A percentile compares a stretch with the other conserved stretches of the same genome.
Evolutionary conservation across 1,284 basidiomycete species (phyloP).

Genomic region (Fomitopsis schrenkii): DNA sequence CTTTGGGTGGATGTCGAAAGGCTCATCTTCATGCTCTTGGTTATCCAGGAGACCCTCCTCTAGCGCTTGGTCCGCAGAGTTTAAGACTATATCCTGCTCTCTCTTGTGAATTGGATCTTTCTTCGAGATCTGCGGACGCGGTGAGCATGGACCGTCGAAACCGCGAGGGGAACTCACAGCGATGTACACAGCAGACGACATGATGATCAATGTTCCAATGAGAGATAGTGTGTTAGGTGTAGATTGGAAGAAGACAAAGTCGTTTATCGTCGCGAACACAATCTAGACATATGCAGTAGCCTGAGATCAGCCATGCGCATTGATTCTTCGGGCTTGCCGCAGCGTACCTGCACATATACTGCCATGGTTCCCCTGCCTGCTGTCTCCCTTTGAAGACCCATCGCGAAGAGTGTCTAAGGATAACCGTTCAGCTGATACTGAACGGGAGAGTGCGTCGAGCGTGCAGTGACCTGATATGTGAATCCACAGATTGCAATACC

Average conservation of each 20-base stretch:
- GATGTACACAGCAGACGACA: conserved; percentile 43
- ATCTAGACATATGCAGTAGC: conserved; percentile 33
- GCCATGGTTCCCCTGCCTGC: conserved; percentile 59
- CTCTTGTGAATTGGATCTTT: too few relatives aligned
- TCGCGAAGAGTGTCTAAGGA: conserved; percentile 46
- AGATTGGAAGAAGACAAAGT: conserved; percentile 56
- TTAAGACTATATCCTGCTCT: too few relatives aligned
- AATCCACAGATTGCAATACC: conserved; percentile 59
- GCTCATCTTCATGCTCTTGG: background rate
- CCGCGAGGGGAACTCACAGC: too few relatives aligned
- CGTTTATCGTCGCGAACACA: conserved; percentile 55
- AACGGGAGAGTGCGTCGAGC: background rate
- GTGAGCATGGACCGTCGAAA: too few relatives aligned
- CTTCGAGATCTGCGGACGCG: too few relatives aligned
- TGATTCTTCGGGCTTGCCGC: background rate
- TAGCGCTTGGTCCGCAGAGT: too few relatives aligned
- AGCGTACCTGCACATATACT: conserved; percentile 52
- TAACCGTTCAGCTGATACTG: background rate
- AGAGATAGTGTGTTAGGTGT: conserved; percentile 48
- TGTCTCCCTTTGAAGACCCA: conserved; percentile 64
- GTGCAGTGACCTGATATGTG: conserved; percentile 39
- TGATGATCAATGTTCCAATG: conserved; percentile 53
- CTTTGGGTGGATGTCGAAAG: background rate
- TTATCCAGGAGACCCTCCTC: too few relatives aligned
- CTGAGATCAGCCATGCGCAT: too few relatives aligned